Percentiles rank a stretch among this genome's conserved stretches.
Conservation (phyloP, 2,329 filamentous ascomycete genomes). For the Berkeleyomyces basicola region DNA sequence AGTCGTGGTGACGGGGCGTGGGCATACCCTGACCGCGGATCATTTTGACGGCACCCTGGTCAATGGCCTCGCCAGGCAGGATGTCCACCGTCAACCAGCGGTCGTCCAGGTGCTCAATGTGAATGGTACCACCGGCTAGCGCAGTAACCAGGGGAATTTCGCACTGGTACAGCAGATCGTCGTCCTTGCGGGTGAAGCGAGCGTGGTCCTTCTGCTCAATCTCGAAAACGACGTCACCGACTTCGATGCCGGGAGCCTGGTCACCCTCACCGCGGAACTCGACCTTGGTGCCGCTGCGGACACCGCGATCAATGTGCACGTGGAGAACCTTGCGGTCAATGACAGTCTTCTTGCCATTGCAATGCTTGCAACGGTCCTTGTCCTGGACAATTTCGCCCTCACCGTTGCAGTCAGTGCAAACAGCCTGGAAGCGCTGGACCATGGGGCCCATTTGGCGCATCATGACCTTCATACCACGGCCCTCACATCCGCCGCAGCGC, state of each 20-base stretch:
- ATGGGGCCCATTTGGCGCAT: constrained; percentile 99
- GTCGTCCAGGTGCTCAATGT: constrained; percentile 92
- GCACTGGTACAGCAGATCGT: constrained; percentile 87
- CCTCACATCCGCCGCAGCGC: constrained; percentile 79
- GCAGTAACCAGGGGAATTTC: constrained; percentile 94
- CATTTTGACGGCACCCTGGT: constrained; percentile 84
- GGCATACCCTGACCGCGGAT: constrained; percentile 97
- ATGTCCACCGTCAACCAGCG: constrained; percentile 92
- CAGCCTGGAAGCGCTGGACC: constrained; percentile 99
- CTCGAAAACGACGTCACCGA: constrained; percentile 94
- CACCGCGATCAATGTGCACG: constrained; percentile 90
- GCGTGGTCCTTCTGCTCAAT: constrained; percentile 98
- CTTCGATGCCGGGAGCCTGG: constrained; percentile 79
- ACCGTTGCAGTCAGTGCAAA: constrained; percentile 94
- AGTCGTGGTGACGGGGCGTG: constrained; percentile 84
- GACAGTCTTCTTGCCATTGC: constrained; percentile 92
- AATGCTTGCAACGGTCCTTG: constrained; percentile 94
- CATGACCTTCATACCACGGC: constrained; percentile 98
- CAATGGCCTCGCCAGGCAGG: constrained; percentile 83
- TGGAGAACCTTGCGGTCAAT: constrained; percentile 97
- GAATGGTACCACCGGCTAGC: constrained; percentile 76
- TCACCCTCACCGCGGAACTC: constrained; percentile 96
- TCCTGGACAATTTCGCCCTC: constrained; percentile 95
- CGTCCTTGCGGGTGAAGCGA: constrained; percentile 88
- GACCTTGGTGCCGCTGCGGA: constrained; percentile 86